A percentile compares a stretch with the other conserved stretches of the same genome.
These are phyloP conservation scores for Apostasia ramifera DNA, from an alignment of 106 monocot species.

Conservation along the genomic window DNA sequence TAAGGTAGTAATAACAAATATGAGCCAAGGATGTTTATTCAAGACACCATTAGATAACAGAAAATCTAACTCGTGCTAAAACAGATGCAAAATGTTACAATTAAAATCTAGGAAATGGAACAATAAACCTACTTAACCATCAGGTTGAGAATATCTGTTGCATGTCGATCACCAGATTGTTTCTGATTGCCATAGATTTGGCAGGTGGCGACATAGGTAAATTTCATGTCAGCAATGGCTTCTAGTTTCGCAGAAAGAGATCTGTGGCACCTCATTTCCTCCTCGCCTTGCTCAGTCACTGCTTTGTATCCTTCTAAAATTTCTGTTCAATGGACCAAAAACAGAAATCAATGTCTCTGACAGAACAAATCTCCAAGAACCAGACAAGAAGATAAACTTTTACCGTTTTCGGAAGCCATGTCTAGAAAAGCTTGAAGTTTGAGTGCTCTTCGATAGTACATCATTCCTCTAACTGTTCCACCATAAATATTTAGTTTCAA, in stretches of 20 bases:
- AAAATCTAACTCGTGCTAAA: no score
- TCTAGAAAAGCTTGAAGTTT: slow-evolving; percentile 99
- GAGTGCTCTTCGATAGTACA: slow-evolving; percentile 93
- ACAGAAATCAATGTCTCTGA: background rate
- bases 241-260: slow-evolving; percentile 89
- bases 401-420: slow-evolving; percentile 95
- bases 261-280: slow-evolving; percentile 86
- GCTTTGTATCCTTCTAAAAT: slow-evolving; percentile 97
- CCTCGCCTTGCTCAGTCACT: slow-evolving; percentile 72
- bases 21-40: no score
- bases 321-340: slow-evolving; percentile 39
- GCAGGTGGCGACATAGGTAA: slow-evolving; percentile 93
- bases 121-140: slow-evolving; percentile 88
- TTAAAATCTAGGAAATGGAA: background rate
- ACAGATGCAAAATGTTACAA: background rate
- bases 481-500: background rate
- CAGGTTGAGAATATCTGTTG: slow-evolving; percentile 94
- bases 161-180: slow-evolving; percentile 90
- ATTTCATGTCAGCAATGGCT: slow-evolving; percentile 98
- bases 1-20: no score
- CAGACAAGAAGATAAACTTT: background rate
- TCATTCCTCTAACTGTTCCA: slow-evolving; percentile 95
- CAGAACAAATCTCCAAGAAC: background rate
- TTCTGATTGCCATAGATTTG: slow-evolving; percentile 97
- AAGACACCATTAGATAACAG: no score